These are phyloP conservation scores for Penicillium crustosum DNA, from an alignment of 2,329 filamentous ascomycete genomes.

Conservation along the genomic window DNA sequence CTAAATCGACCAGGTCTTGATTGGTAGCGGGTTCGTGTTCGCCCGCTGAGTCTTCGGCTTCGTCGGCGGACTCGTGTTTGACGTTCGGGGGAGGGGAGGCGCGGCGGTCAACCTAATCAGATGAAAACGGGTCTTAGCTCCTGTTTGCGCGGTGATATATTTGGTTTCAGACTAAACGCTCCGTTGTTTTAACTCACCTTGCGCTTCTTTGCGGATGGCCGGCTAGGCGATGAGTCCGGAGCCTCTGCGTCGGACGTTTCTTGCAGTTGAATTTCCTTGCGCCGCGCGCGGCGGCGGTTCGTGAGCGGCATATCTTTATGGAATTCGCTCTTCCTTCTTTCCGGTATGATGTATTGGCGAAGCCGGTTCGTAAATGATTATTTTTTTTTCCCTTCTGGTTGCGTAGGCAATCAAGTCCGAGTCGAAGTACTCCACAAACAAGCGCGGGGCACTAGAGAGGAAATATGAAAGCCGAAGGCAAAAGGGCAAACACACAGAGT, in stretches of 20 bases:
- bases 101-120: conserved; percentile 37
- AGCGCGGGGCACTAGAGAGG: conserved; percentile 10
- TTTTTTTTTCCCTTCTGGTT: conserved; percentile 6
- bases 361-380: conserved; percentile 5
- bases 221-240: conserved; percentile 50
- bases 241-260: conserved; percentile 48
- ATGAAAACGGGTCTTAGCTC: conserved; percentile 12
- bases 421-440: conserved; percentile 13
- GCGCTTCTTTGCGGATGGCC: conserved; percentile 50
- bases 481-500: conserved; percentile 8
- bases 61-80: conserved; percentile 43
- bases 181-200: conserved; percentile 39
- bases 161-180: conserved; percentile 10
- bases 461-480: conserved; percentile 15
- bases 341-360: conserved; percentile 6
- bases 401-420: conserved; percentile 11
- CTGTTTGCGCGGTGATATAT: conserved; percentile 4
- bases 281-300: conserved; percentile 47
- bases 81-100: conserved; percentile 33
- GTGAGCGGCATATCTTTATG: conserved; percentile 41
- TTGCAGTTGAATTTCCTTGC: conserved; percentile 47
- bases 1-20: conserved; percentile 48
- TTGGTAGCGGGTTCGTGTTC: conserved; percentile 45
- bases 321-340: not conserved
- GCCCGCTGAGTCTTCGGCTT: conserved; percentile 42